Evolutionary conservation across 805 yeast species (phyloP), one percentile per base, ranked within the genome.

Genomic region (Myxozyma mucilagina): DNA sequence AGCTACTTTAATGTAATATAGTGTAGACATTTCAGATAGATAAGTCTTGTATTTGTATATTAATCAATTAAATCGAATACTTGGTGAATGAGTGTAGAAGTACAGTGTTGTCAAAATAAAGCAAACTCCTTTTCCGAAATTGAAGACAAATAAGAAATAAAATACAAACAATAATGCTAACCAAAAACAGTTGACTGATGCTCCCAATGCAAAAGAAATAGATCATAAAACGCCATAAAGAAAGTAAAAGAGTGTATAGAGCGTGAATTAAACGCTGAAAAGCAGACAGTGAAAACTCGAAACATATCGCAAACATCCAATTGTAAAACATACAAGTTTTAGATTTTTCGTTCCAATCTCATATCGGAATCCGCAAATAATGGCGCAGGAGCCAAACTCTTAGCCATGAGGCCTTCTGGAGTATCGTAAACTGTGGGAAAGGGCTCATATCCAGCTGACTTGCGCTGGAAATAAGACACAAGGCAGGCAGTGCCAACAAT

Each of bases 1-100:
- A 61, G 82, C 89, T 9, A 87, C 96, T 0, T 75, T 92, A 53
- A 89, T 88, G 90, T 91, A 42, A 45, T 8, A 36, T 10, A 39
- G 1, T 31, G 5, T 4, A 39, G 31, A 20, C 36, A 50, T 13
- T 18, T 24, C 5, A 31, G 10, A 41, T 50, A 24, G 4, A 18
- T 36, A 18, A 10, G 4, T 24, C 29, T 24, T 24, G 29, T 24
- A 24, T 24, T 24, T 24, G 29, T 24, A 24, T 24, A 24, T 24
- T 24, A 24, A 24, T 24, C 4, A 32, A 31, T 10, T 47, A 32
- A n/a, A 32, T n/a, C 3, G 47, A 14, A 3, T 42, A 3, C 29
- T 18, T 16, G 5, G 9, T 29, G 4, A 14, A 42, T 14, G 24
- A 42, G 20, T 16, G 16, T n/a, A 14, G 9, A 50, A 24, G 31